A percentile compares a stretch with the other conserved stretches of the same genome.
These are phyloP conservation scores for Trichosporon faecale DNA, from an alignment of 1,284 basidiomycete species.

Conservation along the genomic window DNA sequence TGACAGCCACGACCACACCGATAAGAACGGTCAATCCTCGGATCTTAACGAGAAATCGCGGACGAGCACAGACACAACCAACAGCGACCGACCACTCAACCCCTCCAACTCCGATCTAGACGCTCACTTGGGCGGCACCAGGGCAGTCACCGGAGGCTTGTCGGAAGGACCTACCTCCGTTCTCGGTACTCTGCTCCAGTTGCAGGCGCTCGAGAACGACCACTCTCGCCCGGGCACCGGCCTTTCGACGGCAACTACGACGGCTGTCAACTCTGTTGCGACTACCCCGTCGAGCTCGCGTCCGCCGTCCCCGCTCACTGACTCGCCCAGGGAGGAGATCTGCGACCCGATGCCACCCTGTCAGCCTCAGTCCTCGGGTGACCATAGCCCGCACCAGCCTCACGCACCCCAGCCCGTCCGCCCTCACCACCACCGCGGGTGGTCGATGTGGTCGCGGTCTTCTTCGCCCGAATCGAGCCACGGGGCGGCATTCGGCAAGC, in stretches of 20 bases:
- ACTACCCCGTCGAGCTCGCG: conserved; percentile 44
- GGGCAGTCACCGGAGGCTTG: not conserved
- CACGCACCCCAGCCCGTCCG: not conserved
- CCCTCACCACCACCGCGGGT: not conserved
- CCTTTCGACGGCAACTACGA: not conserved
- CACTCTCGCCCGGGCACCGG: not conserved
- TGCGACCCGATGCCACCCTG: not conserved
- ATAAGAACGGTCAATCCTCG: not conserved
- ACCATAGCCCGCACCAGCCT: not conserved
- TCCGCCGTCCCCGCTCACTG: conserved; percentile 25
- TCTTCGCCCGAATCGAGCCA: not conserved
- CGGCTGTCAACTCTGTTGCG: not conserved
- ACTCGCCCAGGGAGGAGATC: not conserved
- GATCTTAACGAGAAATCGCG: not conserved
- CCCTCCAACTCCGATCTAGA: not conserved
- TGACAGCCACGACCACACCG: not conserved
- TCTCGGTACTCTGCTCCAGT: not conserved
- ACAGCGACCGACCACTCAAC: not conserved
- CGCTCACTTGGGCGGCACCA: not conserved
- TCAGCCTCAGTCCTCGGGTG: not conserved
- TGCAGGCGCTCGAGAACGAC: conserved; percentile 4
- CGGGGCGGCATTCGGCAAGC: not conserved
- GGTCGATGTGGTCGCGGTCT: not conserved
- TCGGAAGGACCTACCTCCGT: not conserved
- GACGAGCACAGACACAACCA: not conserved